Conservation (phyloP, 2,329 filamentous ascomycete species). For the Sporothrix euskadiensis region DNA sequence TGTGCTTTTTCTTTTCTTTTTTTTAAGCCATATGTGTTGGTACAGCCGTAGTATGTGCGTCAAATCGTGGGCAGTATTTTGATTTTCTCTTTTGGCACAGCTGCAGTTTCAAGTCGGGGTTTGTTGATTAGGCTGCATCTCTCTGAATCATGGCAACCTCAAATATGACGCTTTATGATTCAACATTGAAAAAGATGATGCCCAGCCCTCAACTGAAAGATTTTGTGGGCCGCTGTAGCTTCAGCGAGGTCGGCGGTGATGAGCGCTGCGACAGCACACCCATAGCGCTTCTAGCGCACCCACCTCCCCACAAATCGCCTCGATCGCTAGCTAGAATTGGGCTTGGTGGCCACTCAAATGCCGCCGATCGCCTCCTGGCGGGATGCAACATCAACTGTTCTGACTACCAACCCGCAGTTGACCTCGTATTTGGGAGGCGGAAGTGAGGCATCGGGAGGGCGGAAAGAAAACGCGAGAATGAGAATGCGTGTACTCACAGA, state of each 20-base stretch:
- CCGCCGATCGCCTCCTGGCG: constrained; percentile 18
- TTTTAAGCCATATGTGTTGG: background rate
- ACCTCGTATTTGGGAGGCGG: background rate
- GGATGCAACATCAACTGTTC: background rate
- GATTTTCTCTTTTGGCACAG: no score
- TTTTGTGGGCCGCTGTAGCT: background rate
- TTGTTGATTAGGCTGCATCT: background rate
- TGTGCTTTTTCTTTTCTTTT: no score
- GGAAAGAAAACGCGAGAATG: background rate
- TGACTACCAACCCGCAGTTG: background rate
- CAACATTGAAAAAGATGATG: background rate
- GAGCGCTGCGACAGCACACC: background rate
- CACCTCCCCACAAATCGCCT: constrained; percentile 5
- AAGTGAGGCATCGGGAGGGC: background rate
- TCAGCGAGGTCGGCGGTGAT: background rate
- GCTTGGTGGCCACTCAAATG: background rate
- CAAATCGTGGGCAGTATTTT: no score
- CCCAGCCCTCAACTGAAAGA: background rate
- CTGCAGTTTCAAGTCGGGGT: no score
- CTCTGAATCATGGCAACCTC: background rate
- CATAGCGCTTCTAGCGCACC: background rate
- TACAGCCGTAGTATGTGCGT: no score
- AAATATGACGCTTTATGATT: background rate
- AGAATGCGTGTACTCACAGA: no score
- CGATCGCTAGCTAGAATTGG: background rate